Base-by-base conservation (phyloP, 345 rosid genomes). In the Durio zibethinus region DNA sequence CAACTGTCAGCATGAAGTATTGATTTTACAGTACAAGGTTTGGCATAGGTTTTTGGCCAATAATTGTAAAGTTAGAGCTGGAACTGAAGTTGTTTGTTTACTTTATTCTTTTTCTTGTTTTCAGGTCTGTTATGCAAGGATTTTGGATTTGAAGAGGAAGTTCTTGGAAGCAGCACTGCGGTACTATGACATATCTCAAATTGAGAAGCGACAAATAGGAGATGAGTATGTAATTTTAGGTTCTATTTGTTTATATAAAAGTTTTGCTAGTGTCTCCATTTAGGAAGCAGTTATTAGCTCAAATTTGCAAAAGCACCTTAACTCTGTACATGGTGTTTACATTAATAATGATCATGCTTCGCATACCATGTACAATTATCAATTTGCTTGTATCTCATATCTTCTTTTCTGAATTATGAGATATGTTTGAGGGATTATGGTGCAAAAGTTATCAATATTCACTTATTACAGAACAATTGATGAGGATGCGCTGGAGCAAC, bases 91-190 rank as follows among this genome's bases (percentile, higher is more conserved):
- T 77, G 38, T 63, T 75, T 11, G 14, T 42, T 53, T 42, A 10
- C 14, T 73, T 73, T 25, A 27, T 10, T 73, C 50, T 25, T 74
- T 66, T 71, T 74, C 43, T 36, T 76, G 15, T 77, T 75, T 47
- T 70, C 82, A 93, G 99, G 97, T 93, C 79, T 92, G 98, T 80
- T 92, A 92, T 91, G 98, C 99, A 72, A 92, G 97, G 83, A 93
- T 95, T 87, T 87, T 93, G 91, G 98, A 95, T 84, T 86, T 95
- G 76, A 96, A 96, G 85, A 87, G 99, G 83, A 96, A 96, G 87
- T 96, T 96, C 76, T 82, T 95, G 84, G 98, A 95, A 80, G 98
- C 99, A 48, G 99, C 99, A 80, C 81, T 95, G 57, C 94, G 97
- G 56, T 92, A 95, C 78, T 95, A 95, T 68, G 89, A 89, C 84